Conservation (phyloP, 495 filamentous ascomycete genomes). For the Xylaria bambusicola region DNA sequence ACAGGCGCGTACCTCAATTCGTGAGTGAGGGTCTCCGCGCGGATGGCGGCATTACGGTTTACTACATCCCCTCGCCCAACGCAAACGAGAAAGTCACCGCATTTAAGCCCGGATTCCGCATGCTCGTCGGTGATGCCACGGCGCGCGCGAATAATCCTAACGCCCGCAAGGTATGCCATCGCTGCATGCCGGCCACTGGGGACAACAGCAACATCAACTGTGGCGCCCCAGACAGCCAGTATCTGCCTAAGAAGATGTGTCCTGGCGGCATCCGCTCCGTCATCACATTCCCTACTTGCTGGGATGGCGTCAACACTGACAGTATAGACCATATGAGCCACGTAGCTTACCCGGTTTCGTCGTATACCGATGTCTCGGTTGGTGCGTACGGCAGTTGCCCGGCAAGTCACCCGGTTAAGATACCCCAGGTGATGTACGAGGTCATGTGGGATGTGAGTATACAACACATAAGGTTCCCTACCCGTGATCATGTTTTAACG, state of each 20-base stretch:
- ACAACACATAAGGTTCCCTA: too few relatives aligned
- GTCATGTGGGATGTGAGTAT: slow-evolving; percentile 41
- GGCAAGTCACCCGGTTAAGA: slow-evolving; percentile 52
- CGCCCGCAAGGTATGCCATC: slow-evolving; percentile 53
- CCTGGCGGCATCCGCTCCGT: slow-evolving; percentile 39
- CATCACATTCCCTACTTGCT: slow-evolving; percentile 50
- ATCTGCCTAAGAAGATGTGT: slow-evolving; percentile 25
- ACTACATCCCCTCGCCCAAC: slow-evolving; percentile 40
- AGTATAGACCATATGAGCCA: slow-evolving; percentile 62
- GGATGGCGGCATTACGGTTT: slow-evolving; percentile 45
- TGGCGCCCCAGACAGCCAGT: slow-evolving; percentile 32
- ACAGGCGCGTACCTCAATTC: slow-evolving; percentile 44
- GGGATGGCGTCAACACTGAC: slow-evolving; percentile 70
- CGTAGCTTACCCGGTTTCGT: slow-evolving; percentile 36
- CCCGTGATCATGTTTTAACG: too few relatives aligned
- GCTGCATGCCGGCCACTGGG: slow-evolving; percentile 45
- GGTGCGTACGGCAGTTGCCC: slow-evolving; percentile 60
- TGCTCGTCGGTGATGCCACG: slow-evolving; percentile 65
- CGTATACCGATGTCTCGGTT: slow-evolving; percentile 1
- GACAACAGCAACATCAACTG: slow-evolving; percentile 36
- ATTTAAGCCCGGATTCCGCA: slow-evolving; percentile 69
- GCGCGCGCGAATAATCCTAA: slow-evolving; percentile 38
- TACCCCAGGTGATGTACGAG: slow-evolving; percentile 38
- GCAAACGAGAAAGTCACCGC: slow-evolving; percentile 45
- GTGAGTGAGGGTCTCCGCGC: slow-evolving; percentile 34